Conservation (phyloP, 108 stramenopile genomes). For the Aurantiochytrium sp. region DNA sequence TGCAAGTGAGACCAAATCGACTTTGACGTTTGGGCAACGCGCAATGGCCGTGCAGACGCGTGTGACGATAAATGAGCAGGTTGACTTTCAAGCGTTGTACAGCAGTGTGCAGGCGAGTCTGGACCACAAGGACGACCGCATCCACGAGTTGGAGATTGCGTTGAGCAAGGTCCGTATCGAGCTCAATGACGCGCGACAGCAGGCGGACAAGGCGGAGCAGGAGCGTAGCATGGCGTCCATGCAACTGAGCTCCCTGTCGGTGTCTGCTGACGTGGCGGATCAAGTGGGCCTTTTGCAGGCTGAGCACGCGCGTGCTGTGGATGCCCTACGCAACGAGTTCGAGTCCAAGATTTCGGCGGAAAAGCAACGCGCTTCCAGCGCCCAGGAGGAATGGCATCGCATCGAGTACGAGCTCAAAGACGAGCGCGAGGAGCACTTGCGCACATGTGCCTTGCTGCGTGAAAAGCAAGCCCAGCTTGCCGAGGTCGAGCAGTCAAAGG, state of each 20-base stretch:
- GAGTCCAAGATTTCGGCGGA: neutral
- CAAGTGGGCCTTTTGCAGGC: neutral
- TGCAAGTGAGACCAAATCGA: neutral
- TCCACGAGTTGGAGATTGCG: neutral
- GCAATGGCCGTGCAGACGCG: neutral
- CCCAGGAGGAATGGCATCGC: neutral
- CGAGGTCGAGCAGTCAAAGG: neutral
- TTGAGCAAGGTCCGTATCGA: neutral
- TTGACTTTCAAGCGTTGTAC: neutral
- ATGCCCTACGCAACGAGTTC: neutral
- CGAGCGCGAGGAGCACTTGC: conserved; percentile 13
- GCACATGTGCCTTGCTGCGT: neutral
- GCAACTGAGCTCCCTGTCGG: neutral
- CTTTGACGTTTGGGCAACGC: neutral
- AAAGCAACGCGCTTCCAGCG: neutral
- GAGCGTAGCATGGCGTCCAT: neutral
- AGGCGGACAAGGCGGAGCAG: neutral
- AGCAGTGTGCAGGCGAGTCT: neutral
- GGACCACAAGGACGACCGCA: neutral
- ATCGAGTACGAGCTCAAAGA: conserved; percentile 6
- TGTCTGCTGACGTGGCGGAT: neutral
- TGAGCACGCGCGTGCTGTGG: neutral
- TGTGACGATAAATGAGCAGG: neutral
- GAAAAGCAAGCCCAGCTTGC: neutral
- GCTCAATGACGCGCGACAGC: neutral